Percentiles rank a stretch among this genome's conserved stretches.
Conservation (phyloP, 495 filamentous ascomycete genomes). For the Aspergillus panamensis region DNA sequence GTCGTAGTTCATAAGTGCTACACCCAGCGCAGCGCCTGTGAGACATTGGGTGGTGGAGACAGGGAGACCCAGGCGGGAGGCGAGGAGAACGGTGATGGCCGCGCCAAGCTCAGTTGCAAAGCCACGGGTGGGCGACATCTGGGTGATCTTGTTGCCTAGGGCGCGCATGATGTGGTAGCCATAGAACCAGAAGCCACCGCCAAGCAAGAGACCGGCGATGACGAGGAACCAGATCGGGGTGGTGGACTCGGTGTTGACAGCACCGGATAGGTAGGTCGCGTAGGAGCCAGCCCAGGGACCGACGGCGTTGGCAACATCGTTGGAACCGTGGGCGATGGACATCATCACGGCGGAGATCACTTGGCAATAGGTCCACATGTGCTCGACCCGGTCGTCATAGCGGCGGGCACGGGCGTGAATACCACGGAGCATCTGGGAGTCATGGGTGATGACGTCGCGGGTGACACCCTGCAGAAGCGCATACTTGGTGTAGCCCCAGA, state of each 20-base stretch:
- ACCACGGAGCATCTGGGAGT: slow-evolving; percentile 45
- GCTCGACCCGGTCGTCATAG: slow-evolving; percentile 69
- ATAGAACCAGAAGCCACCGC: slow-evolving; percentile 65
- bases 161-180: slow-evolving; percentile 69
- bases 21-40: slow-evolving; percentile 36
- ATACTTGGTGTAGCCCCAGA: slow-evolving; percentile 42
- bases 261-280: slow-evolving; percentile 48
- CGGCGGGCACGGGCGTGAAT: slow-evolving; percentile 58
- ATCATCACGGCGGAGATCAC: slow-evolving; percentile 64
- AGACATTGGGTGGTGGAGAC: slow-evolving; percentile 43
- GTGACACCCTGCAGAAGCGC: slow-evolving; percentile 57
- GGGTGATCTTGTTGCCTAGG: slow-evolving; percentile 66
- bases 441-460: slow-evolving; percentile 53
- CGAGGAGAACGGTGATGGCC: slow-evolving; percentile 65
- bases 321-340: slow-evolving; percentile 72
- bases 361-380: slow-evolving; percentile 68
- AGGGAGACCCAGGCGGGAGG: slow-evolving; percentile 50
- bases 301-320: slow-evolving; percentile 70
- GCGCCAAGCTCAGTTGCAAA: slow-evolving; percentile 68
- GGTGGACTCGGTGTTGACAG: slow-evolving; percentile 40
- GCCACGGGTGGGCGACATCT: slow-evolving; percentile 64
- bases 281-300: slow-evolving; percentile 66
- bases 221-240: slow-evolving; percentile 67
- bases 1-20: slow-evolving; percentile 42
- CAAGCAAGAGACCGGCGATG: slow-evolving; percentile 54